These are phyloP conservation scores for Metschnikowia reukaufii DNA, from an alignment of 805 yeast genomes.

Conservation along the genomic window DNA sequence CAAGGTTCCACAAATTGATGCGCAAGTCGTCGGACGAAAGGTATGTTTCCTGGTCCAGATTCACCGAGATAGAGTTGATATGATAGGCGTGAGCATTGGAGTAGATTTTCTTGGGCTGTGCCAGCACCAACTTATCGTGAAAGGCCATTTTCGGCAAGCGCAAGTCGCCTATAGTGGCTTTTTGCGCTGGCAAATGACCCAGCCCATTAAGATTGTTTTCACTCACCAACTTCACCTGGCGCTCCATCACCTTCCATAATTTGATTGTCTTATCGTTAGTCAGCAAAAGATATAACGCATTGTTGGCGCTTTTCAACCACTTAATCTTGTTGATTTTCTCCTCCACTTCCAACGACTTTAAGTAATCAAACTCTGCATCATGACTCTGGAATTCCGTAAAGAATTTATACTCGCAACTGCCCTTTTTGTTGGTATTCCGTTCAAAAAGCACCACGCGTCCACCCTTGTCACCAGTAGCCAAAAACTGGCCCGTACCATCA, in stretches of 20 bases:
- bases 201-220: constrained; percentile 69
- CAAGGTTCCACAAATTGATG: constrained; percentile 92
- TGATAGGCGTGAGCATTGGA: constrained; percentile 98
- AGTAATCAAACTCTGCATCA: constrained; percentile 97
- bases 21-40: constrained; percentile 91
- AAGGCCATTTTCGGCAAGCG: constrained; percentile 85
- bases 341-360: constrained; percentile 93
- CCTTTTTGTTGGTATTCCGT: constrained; percentile 68
- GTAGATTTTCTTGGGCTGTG: constrained; percentile 87
- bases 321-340: constrained; percentile 97
- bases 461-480: constrained; percentile 98
- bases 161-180: constrained; percentile 43
- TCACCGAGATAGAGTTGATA: constrained; percentile 91
- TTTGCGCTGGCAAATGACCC: constrained; percentile 25
- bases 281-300: constrained; percentile 84
- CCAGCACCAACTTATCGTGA: constrained; percentile 93
- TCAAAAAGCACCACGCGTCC: constrained; percentile 97
- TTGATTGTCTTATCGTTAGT: constrained; percentile 98
- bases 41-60: constrained; percentile 95
- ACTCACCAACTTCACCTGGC: constrained; percentile 85
- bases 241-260: constrained; percentile 93
- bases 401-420: constrained; percentile 84
- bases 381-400: constrained; percentile 97
- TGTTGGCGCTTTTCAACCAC: constrained; percentile 88
- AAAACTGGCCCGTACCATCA: constrained; percentile 88